Evolutionary conservation across 192 early-diverging fungal genomes (phyloP).

Genomic region (Linnemannia zychae): DNA sequence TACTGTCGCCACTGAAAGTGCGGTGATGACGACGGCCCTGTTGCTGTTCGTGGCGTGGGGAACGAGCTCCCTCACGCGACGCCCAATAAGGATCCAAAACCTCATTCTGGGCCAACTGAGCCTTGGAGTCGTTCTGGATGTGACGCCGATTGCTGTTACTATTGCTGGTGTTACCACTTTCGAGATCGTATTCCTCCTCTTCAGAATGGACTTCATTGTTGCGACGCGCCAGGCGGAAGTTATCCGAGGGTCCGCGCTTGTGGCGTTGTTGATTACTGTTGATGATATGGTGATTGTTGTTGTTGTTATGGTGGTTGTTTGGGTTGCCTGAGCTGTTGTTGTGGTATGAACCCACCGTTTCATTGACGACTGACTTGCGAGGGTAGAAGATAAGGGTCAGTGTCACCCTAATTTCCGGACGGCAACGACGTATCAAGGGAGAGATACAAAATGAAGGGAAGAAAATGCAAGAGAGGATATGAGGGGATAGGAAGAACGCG

Average conservation of each 20-base stretch:
- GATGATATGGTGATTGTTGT: neutral
- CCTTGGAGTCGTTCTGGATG: neutral
- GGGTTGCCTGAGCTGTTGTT: neutral
- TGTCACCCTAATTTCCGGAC: conserved; percentile 37
- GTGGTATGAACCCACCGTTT: neutral
- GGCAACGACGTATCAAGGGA: neutral
- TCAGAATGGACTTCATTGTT: conserved; percentile 25
- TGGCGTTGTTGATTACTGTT: neutral
- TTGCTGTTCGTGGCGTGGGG: neutral
- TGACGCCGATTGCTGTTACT: neutral
- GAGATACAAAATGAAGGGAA: neutral
- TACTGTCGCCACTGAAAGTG: conserved; percentile 13
- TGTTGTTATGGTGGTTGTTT: neutral
- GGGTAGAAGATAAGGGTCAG: conserved; percentile 51
- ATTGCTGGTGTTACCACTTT: no score
- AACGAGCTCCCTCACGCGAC: neutral
- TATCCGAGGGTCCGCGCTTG: neutral
- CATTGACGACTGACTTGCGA: conserved; percentile 26
- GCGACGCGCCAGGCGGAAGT: neutral
- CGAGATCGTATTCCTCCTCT: neutral
- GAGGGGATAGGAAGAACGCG: neutral
- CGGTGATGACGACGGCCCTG: neutral
- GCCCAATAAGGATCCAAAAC: neutral
- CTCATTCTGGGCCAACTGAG: neutral
- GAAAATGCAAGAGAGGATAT: neutral